Evolutionary conservation across 305 asterid genomes (phyloP).

Genomic region (Fraxinus dipetala): DNA sequence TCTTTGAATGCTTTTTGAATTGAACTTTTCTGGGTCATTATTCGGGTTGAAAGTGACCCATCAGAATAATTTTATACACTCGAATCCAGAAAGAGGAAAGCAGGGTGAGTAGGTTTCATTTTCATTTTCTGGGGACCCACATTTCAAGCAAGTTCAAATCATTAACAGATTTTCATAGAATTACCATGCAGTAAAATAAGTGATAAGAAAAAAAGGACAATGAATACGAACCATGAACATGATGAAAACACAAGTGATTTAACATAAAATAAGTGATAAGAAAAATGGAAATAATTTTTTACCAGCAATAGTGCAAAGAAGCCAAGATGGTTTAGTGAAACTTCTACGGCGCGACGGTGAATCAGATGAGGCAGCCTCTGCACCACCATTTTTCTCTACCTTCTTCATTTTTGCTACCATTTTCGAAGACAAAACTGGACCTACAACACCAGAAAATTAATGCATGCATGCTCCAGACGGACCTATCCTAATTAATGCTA

Average conservation of each 20-base stretch:
- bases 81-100: neutral
- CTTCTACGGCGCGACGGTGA: neutral
- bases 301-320: conserved; percentile 57
- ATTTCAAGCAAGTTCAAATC: neutral
- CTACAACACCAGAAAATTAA: conserved; percentile 20
- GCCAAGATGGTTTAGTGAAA: conserved; percentile 51
- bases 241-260: neutral
- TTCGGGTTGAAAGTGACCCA: conserved; percentile 36
- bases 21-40: conserved; percentile 20
- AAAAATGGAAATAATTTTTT: neutral
- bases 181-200: neutral
- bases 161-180: no score
- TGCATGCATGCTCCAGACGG: neutral
- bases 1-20: conserved; percentile 22
- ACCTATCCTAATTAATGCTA: neutral
- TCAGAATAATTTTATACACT: conserved; percentile 18
- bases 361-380: neutral
- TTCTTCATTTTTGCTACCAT: conserved; percentile 35
- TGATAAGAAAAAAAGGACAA: neutral
- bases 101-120: neutral
- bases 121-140: neutral
- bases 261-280: neutral
- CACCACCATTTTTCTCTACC: neutral
- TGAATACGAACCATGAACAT: neutral
- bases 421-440: conserved; percentile 14